Conservation (phyloP, 2,329 filamentous ascomycete genomes). For the Xylariales sp. region DNA sequence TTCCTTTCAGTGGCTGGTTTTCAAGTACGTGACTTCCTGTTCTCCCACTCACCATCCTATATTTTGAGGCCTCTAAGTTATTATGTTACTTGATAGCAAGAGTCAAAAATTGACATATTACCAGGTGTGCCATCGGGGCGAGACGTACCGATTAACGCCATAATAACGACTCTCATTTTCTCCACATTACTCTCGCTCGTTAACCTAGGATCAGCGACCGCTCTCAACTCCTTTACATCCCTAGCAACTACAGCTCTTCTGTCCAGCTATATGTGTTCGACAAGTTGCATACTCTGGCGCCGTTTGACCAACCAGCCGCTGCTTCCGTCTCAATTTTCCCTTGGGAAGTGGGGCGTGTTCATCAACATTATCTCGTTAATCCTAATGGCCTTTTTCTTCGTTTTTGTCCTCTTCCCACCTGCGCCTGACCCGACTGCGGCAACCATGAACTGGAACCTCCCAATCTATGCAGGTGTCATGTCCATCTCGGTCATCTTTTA, state of each 20-base stretch:
- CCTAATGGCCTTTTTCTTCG: conserved; percentile 30
- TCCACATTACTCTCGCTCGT: not conserved
- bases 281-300: conserved; percentile 37
- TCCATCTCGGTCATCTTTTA: conserved; percentile 7
- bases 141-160: conserved; percentile 1
- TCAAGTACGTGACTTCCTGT: no score
- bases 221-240: conserved; percentile 50
- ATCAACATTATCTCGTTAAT: conserved; percentile 37
- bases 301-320: conserved; percentile 27
- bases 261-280: conserved; percentile 46
- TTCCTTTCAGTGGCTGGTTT: no score
- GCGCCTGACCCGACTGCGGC: conserved; percentile 6
- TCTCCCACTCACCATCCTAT: no score
- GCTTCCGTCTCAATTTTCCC: conserved; percentile 17
- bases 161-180: not conserved
- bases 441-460: conserved; percentile 10
- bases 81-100: no score
- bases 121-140: not conserved
- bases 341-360: conserved; percentile 35
- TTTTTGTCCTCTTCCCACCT: conserved; percentile 11
- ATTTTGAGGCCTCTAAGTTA: no score
- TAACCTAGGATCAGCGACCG: conserved; percentile 29
- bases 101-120: no score
- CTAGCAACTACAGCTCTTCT: conserved; percentile 45
- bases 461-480: conserved; percentile 8